Conservation (phyloP, 768 basidiomycete genomes). For the Lactarius pseudohatsudake region DNA sequence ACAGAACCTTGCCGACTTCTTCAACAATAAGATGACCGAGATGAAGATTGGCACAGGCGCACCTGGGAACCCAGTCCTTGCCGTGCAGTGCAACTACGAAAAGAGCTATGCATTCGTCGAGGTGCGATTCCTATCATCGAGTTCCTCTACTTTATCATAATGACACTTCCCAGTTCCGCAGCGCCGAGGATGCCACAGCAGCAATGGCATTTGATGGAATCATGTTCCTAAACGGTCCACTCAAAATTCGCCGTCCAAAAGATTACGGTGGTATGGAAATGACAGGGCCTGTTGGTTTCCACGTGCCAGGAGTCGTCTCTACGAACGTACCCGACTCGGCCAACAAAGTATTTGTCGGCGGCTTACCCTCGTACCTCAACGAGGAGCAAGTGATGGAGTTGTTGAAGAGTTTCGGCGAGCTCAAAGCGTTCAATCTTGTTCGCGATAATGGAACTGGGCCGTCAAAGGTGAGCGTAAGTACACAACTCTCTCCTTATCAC, state of each 20-base stretch:
- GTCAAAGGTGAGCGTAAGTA: slow-evolving; percentile 65
- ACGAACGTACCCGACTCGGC: slow-evolving; percentile 96
- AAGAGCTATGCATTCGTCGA: slow-evolving; percentile 99
- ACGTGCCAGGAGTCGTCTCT: slow-evolving; percentile 94
- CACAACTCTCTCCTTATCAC: neutral
- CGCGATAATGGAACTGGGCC: slow-evolving; percentile 87
- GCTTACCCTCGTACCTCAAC: slow-evolving; percentile 90
- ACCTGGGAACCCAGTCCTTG: slow-evolving; percentile 87
- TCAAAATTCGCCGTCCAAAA: slow-evolving; percentile 97
- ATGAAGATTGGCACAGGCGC: slow-evolving; percentile 82
- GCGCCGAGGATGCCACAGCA: slow-evolving; percentile 92
- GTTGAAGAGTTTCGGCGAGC: slow-evolving; percentile 94
- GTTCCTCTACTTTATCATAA: slow-evolving; percentile 19
- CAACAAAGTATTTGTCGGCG: slow-evolving; percentile 98
- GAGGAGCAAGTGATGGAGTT: slow-evolving; percentile 99
- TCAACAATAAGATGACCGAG: slow-evolving; percentile 95
- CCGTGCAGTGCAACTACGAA: slow-evolving; percentile 96
- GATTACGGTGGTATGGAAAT: slow-evolving; percentile 86
- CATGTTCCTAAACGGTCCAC: slow-evolving; percentile 91
- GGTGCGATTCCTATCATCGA: slow-evolving; percentile 46
- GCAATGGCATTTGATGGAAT: slow-evolving; percentile 98
- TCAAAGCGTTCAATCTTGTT: slow-evolving; percentile 97
- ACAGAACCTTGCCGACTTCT: slow-evolving; percentile 87
- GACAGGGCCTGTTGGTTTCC: slow-evolving; percentile 51
- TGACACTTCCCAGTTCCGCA: slow-evolving; percentile 73